A percentile compares a stretch with the other conserved stretches of the same genome.
These are phyloP conservation scores for Kwoniella botswanensis DNA, from an alignment of 768 basidiomycete genomes.

Conservation along the genomic window DNA sequence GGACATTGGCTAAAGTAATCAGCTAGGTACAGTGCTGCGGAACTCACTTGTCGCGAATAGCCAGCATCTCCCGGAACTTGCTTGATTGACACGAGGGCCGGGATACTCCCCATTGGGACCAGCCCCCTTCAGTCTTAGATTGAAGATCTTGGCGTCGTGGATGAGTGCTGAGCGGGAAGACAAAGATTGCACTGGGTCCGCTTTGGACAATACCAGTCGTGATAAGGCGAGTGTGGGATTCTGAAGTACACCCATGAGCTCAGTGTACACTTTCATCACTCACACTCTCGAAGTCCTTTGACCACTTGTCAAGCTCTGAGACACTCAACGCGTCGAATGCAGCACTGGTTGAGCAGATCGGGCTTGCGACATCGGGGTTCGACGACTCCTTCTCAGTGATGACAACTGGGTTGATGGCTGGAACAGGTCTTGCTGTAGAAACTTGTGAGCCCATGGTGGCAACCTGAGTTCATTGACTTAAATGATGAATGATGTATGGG, in stretches of 20 bases:
- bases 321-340: constrained; percentile 26
- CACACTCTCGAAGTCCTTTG: constrained; percentile 45
- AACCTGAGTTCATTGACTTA: background rate
- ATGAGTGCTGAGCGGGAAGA: constrained; percentile 42
- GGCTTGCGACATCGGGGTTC: background rate
- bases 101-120: constrained; percentile 70
- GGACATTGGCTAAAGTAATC: constrained; percentile 59
- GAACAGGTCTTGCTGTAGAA: background rate
- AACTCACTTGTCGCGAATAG: constrained; percentile 87
- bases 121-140: constrained; percentile 65
- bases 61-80: constrained; percentile 90
- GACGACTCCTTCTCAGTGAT: constrained; percentile 5
- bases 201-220: constrained; percentile 52
- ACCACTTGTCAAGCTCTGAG: constrained; percentile 44
- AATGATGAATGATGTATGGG: too few species aligned
- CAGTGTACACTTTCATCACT: constrained; percentile 18
- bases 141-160: constrained; percentile 67
- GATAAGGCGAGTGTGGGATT: constrained; percentile 48
- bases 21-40: background rate
- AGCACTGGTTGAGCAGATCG: background rate
- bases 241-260: constrained; percentile 15
- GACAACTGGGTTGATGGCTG: background rate
- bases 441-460: constrained; percentile 13
- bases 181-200: constrained; percentile 51
- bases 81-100: constrained; percentile 82